Percentiles rank a stretch among this genome's conserved stretches.
Evolutionary conservation across 192 early-diverging fungal genomes (phyloP).

Genomic region (Coemansia sp.): DNA sequence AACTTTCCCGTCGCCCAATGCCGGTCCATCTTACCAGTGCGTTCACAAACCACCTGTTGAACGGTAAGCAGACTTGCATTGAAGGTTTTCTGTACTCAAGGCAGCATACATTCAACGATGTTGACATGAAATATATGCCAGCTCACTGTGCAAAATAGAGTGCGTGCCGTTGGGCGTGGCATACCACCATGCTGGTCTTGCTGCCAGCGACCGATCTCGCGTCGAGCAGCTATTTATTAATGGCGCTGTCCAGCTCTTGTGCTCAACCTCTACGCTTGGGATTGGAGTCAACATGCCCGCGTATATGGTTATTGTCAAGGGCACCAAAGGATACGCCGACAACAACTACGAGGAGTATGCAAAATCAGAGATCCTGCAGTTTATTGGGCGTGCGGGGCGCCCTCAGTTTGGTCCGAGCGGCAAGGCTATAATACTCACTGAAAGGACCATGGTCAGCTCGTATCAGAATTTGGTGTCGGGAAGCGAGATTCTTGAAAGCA

Average conservation of each 20-base stretch:
- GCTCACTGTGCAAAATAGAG: slow-evolving; percentile 31
- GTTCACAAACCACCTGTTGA: slow-evolving; percentile 37
- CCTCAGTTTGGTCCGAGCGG: slow-evolving; percentile 74
- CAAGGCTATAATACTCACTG: slow-evolving; percentile 69
- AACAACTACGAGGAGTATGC: slow-evolving; percentile 59
- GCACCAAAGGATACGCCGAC: slow-evolving; percentile 57
- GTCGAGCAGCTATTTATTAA: slow-evolving; percentile 63
- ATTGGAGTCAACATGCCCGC: slow-evolving; percentile 82
- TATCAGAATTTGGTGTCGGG: slow-evolving; percentile 66
- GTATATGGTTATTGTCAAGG: slow-evolving; percentile 72
- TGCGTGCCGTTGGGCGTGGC: slow-evolving; percentile 63
- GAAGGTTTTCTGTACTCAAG: too few species aligned
- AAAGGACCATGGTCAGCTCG: slow-evolving; percentile 25
- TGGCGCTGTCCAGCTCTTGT: slow-evolving; percentile 60
- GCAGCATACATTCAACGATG: too few species aligned
- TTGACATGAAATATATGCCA: too few species aligned
- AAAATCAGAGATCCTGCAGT: slow-evolving; percentile 70
- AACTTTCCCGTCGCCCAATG: slow-evolving; percentile 9
- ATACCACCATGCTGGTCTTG: slow-evolving; percentile 71
- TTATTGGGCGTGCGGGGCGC: slow-evolving; percentile 76
- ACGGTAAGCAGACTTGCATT: slow-evolving; percentile 20
- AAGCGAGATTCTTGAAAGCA: slow-evolving; percentile 68
- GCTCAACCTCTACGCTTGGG: slow-evolving; percentile 76
- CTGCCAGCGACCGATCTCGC: slow-evolving; percentile 34
- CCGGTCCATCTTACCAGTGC: slow-evolving; percentile 15